phyloP scores from a whole-genome alignment of 2,329 filamentous ascomycete species.

The Didymella sp. region DNA sequence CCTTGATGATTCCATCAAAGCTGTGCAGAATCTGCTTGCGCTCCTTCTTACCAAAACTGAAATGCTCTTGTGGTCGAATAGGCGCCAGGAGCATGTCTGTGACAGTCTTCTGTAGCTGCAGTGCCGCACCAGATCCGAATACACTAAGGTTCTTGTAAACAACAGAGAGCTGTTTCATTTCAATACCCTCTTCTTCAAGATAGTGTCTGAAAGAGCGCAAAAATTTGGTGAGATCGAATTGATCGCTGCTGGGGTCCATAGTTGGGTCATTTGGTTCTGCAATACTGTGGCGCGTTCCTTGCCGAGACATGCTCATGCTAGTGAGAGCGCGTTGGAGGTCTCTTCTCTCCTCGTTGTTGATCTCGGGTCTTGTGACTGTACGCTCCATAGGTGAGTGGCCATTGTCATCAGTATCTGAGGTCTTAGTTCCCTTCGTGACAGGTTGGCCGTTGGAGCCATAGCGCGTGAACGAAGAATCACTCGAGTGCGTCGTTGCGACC shows the following conservation, averaged over 20 bases:
- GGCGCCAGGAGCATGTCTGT: slow-evolving; percentile 65
- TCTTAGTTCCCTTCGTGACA: slow-evolving; percentile 14
- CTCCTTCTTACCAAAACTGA: slow-evolving; percentile 56
- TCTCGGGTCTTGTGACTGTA: slow-evolving; percentile 27
- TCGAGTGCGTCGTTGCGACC: slow-evolving; percentile 22
- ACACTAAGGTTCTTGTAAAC: slow-evolving; percentile 71
- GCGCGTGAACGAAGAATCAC: slow-evolving; percentile 30
- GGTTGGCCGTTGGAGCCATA: slow-evolving; percentile 22
- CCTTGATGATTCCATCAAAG: slow-evolving; percentile 61
- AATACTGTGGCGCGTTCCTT: slow-evolving; percentile 32
- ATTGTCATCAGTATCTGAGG: slow-evolving; percentile 12
- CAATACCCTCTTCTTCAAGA: slow-evolving; percentile 64
- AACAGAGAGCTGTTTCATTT: slow-evolving; percentile 63
- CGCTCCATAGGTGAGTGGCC: slow-evolving; percentile 23
- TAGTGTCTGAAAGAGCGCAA: slow-evolving; percentile 57
- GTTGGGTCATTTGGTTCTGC: slow-evolving; percentile 53
- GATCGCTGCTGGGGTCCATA: slow-evolving; percentile 59
- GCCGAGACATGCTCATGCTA: slow-evolving; percentile 32
- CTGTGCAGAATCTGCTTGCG: slow-evolving; percentile 63
- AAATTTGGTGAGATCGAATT: slow-evolving; percentile 64
- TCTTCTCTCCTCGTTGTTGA: slow-evolving; percentile 35
- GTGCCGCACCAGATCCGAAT: slow-evolving; percentile 68
- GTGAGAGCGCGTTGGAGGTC: slow-evolving; percentile 37
- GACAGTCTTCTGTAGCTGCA: slow-evolving; percentile 74
- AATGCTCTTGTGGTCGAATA: slow-evolving; percentile 63